Conservation (phyloP, 1,139 yeast species). For the Kurtzmaniella quercitrusa region DNA sequence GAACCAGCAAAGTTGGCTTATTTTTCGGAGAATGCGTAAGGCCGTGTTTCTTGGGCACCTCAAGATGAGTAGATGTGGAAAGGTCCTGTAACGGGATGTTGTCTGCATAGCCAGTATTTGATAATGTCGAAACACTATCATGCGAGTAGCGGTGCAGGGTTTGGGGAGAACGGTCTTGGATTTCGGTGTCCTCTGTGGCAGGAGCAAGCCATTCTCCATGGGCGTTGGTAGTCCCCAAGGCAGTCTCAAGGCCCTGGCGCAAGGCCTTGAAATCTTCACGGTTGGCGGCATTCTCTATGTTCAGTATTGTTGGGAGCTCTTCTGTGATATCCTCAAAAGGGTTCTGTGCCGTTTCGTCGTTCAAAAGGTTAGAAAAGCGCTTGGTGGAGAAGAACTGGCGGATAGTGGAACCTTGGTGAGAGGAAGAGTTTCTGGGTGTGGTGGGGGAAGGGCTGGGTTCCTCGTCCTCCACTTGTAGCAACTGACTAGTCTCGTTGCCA, state of each 20-base stretch:
- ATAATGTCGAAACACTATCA: not conserved
- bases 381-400: not conserved
- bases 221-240: conserved; percentile 28
- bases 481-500: not conserved
- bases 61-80: conserved; percentile 1
- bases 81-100: conserved; percentile 19
- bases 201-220: conserved; percentile 31
- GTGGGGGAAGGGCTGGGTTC: not conserved
- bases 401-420: not conserved
- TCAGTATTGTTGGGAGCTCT: conserved; percentile 6
- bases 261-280: conserved; percentile 31
- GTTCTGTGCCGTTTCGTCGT: not conserved
- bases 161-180: not conserved
- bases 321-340: not conserved
- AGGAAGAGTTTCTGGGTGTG: not conserved
- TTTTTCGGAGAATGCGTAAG: not conserved
- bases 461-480: not conserved
- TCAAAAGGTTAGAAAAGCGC: not conserved
- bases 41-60: conserved; percentile 2
- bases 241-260: conserved; percentile 33
- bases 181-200: conserved; percentile 9
- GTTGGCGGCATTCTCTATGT: conserved; percentile 22
- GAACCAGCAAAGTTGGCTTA: not conserved
- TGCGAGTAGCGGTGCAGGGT: not conserved
- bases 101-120: conserved; percentile 13